phyloP scores from a whole-genome alignment of 179 eudicot genomes.

The Silene vulgaris region DNA sequence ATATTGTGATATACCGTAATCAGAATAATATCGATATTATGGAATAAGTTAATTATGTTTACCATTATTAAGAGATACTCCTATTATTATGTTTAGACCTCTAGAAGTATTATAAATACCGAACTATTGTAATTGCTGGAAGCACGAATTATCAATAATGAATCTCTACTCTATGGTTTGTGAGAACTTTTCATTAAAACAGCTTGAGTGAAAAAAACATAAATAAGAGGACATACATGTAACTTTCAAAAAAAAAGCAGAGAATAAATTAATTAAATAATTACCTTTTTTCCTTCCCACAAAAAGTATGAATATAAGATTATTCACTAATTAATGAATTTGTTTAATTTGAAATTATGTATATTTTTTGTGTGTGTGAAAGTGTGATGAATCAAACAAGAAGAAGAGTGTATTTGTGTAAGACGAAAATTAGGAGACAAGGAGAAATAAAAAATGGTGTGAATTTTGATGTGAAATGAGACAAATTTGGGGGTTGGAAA shows the following conservation, averaged over 20 bases:
- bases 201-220: not conserved
- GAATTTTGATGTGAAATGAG: not conserved
- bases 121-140: too few species aligned
- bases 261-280: not conserved
- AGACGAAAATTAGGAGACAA: not conserved
- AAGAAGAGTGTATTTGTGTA: constrained; percentile 7
- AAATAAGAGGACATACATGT: not conserved
- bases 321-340: not conserved
- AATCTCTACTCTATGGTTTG: too few species aligned
- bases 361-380: constrained; percentile 9
- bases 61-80: too few species aligned
- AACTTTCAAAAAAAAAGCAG: not conserved
- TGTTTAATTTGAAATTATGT: constrained; percentile 4
- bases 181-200: too few species aligned
- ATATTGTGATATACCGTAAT: too few species aligned
- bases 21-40: too few species aligned
- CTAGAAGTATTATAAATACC: too few species aligned
- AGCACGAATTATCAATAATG: too few species aligned
- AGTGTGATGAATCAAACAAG: constrained; percentile 20
- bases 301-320: constrained; percentile 22
- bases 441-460: not conserved
- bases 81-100: too few species aligned
- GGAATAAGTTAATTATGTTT: too few species aligned
- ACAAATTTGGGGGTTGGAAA: constrained; percentile 26
- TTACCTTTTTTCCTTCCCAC: constrained; percentile 25